Evolutionary conservation across 2,329 filamentous ascomycete genomes (phyloP), one percentile per base, ranked within the genome.

Genomic region (Metarhizium humberi): DNA sequence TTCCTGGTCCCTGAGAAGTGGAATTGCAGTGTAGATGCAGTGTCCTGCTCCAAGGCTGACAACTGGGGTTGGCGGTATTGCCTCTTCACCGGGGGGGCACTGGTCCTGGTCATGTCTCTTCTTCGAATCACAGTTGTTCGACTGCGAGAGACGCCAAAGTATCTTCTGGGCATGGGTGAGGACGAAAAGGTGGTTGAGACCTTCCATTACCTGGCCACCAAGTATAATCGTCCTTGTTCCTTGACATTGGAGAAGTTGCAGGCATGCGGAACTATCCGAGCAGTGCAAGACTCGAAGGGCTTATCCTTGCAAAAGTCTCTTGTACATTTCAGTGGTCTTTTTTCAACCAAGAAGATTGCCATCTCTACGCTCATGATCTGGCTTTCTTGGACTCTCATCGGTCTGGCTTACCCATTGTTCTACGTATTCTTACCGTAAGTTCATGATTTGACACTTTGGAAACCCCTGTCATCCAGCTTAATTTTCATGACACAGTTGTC

Each of bases 321-420:
- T 4, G 62, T 77, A 20, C 87, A 91, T 63, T 64, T 90, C 29
- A 73, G 75, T 16, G 86, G 86, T 3, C 76, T 91, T 1, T 90
- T 86, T 62, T 70, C 73, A 0, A 87, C 84, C 0, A 78, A 67
- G 53, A 78, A 75, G 55, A 80, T 89, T 55, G 80, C 72, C 1
- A 64, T 84, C 2, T 85, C 81, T 0, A 90, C 86, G 0, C 58
- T 71, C 0, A 69, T 90, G 56, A 82, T 90, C 58, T 88, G 84
- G 80, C 64, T 86, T 6, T 85, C 81, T 0, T 90, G 87, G 87
- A 76, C 80, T 0, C 64, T 87, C 2, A 87, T 89, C 38, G 86
- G 87, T 6, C 75, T 90, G 0, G 86, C 84, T 0, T 90, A 90
- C 61, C 87, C 87, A 0, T 73, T 91, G 0, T 91, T 87, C 68